A percentile compares a stretch with the other conserved stretches of the same genome.
Evolutionary conservation across 2,329 filamentous ascomycete species (phyloP).

Genomic region (Lizonia empirigonia): DNA sequence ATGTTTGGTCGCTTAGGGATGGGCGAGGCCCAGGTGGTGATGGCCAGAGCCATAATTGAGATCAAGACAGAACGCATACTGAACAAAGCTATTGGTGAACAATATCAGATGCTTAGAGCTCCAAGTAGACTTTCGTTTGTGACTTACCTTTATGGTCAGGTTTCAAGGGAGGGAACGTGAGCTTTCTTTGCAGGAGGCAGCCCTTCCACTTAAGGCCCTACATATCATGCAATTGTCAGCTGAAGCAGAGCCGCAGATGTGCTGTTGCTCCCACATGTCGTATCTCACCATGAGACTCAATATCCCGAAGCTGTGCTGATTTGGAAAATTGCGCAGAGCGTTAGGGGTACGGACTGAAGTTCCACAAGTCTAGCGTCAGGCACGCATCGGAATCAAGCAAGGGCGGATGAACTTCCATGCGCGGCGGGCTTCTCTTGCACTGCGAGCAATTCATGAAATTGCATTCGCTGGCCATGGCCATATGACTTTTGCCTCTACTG

Average conservation of each 20-base stretch:
- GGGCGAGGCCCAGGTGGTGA: constrained; percentile 18
- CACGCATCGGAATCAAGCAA: constrained; percentile 4
- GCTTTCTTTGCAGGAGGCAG: neutral
- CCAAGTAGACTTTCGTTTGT: neutral
- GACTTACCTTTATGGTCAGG: neutral
- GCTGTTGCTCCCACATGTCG: constrained; percentile 5
- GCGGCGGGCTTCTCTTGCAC: neutral
- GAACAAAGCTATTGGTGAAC: neutral
- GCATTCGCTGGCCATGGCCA: neutral
- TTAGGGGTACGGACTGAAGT: neutral
- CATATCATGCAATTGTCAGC: neutral
- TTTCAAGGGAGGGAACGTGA: neutral
- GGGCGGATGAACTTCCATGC: constrained; percentile 1
- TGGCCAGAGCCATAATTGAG: constrained; percentile 11
- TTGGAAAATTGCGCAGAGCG: neutral
- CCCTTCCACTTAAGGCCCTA: neutral
- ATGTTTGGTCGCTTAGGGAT: constrained; percentile 16
- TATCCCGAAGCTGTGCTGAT: constrained; percentile 1
- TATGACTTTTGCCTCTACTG: no score
- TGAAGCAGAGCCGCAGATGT: neutral
- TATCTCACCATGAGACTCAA: constrained; percentile 1
- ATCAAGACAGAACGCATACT: constrained; percentile 10
- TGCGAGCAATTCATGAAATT: neutral
- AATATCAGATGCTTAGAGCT: neutral
- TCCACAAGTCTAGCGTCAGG: neutral